Evolutionary conservation across 2,329 filamentous ascomycete species (phyloP).

Genomic region (Ophiognomonia clavigignenti-juglandacearum): DNA sequence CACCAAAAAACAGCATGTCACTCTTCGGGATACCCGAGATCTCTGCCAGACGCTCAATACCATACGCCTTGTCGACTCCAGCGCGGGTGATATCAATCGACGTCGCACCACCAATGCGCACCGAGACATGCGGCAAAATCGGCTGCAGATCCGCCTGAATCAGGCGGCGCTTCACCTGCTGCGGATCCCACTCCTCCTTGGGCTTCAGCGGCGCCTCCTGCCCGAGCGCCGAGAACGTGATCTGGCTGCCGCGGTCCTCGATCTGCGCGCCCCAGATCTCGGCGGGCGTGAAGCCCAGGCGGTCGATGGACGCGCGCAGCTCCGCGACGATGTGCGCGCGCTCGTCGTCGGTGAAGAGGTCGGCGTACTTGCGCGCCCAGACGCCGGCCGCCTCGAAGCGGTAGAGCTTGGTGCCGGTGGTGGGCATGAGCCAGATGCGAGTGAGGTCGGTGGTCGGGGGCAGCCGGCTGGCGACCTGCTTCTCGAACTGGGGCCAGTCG

Average conservation of each 20-base stretch:
- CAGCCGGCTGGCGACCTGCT: slow-evolving; percentile 33
- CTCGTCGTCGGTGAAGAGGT: slow-evolving; percentile 30
- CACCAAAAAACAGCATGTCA: slow-evolving; percentile 35
- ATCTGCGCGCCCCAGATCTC: slow-evolving; percentile 34
- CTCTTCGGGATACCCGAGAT: slow-evolving; percentile 29
- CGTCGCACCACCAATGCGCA: slow-evolving; percentile 36
- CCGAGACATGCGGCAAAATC: slow-evolving; percentile 31
- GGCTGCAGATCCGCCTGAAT: slow-evolving; percentile 31
- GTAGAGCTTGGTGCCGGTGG: slow-evolving; percentile 36
- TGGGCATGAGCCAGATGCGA: slow-evolving; percentile 37
- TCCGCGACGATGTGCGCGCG: slow-evolving; percentile 26
- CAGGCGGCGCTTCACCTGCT: slow-evolving; percentile 33
- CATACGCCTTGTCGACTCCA: slow-evolving; percentile 34
- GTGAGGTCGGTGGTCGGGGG: slow-evolving; percentile 29
- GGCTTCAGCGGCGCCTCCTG: slow-evolving; percentile 31
- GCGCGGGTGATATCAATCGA: slow-evolving; percentile 34
- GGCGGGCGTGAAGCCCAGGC: slow-evolving; percentile 31
- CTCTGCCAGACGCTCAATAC: slow-evolving; percentile 22
- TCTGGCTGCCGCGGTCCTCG: slow-evolving; percentile 36
- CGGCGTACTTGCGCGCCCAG: slow-evolving; percentile 31
- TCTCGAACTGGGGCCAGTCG: slow-evolving; percentile 37
- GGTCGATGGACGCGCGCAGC: slow-evolving; percentile 30
- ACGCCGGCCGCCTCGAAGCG: slow-evolving; percentile 20
- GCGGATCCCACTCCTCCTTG: slow-evolving; percentile 34
- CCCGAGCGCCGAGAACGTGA: slow-evolving; percentile 36